Conservation (phyloP, 208 protist genomes). For the Crithidia bombi region DNA sequence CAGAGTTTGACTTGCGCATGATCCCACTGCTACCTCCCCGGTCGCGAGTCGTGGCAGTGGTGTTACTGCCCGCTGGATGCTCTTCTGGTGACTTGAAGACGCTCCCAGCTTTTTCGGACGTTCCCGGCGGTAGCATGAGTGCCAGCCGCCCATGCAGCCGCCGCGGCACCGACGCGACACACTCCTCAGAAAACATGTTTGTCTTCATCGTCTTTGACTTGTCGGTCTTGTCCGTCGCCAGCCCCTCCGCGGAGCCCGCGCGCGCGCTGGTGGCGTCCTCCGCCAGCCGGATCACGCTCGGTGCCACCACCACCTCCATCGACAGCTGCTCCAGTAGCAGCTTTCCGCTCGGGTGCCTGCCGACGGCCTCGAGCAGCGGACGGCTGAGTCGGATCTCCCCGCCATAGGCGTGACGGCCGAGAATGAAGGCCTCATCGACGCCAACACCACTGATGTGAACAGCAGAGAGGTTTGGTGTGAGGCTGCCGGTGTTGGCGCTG, state of each 20-base stretch:
- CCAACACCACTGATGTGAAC: constrained; percentile 63
- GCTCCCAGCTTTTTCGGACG: not conserved
- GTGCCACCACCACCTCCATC: constrained; percentile 49
- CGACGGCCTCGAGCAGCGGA: constrained; percentile 37
- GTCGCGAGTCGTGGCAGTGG: not conserved
- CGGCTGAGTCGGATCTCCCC: constrained; percentile 70
- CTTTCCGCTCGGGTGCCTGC: constrained; percentile 41
- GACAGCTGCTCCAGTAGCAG: constrained; percentile 65
- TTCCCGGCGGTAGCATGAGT: constrained; percentile 23
- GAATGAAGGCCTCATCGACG: constrained; percentile 52
- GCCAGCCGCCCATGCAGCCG: constrained; percentile 43
- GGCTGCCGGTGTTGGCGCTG: not conserved
- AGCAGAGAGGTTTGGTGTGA: not conserved
- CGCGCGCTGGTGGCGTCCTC: constrained; percentile 5
- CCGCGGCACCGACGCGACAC: constrained; percentile 47
- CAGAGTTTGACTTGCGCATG: not conserved
- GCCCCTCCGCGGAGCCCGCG: constrained; percentile 6
- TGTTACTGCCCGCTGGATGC: not conserved
- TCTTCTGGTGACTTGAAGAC: constrained; percentile 14
- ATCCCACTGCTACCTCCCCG: constrained; percentile 2
- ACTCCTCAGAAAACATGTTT: constrained; percentile 41
- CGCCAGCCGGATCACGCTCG: constrained; percentile 23
- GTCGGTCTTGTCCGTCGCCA: constrained; percentile 1
- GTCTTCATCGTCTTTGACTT: constrained; percentile 18
- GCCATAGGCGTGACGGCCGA: constrained; percentile 51